Evolutionary conservation across 1,284 basidiomycete genomes (phyloP), one percentile per base, ranked within the genome.

Genomic region (Boletus mariae): DNA sequence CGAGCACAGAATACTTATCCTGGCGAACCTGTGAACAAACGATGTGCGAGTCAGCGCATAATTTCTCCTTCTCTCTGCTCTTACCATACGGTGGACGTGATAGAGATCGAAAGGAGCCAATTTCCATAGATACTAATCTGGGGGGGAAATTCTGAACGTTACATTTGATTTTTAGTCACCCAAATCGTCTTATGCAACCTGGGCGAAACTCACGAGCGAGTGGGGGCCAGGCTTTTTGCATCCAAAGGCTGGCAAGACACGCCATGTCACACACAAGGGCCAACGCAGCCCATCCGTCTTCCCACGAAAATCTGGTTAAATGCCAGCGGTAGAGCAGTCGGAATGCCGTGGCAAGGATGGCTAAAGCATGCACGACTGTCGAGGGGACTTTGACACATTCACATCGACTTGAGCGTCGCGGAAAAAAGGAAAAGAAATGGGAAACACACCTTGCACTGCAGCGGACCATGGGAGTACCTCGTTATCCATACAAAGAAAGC

Each of bases 1-100:
- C 4, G 63, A 68, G 26, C 49, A 63, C 11, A 66, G 29, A 15
- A 65, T 63, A 26, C 66, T 68, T 48, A 68, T 63, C 9, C 63
- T 56, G 7, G 64, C 52, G 23, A 59, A 61, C 63, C 63, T 65
- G 20, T 23, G 26, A 20, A 35, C 4, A 41, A 10, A 45, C 55
- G 12, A 20, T 15, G 4, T 41, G 34, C 41, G 25, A 40, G 4
- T 26, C 42, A 28, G 26, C 4, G 29, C 10, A n/a, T 41, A 12
- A 20, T 15, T 17, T 5, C 15, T 1, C 6, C 4, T n/a, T n/a
- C 35, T 25, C 28, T 12, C 2, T 13, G 13, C 13, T 47, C 61
- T 55, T 51, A 64, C 63, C 63, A 64, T 31, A 62, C 15, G 9
- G 54, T 6, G 13, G 42, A 54, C n/a, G 62, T 68, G 47, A 64